Evolutionary conservation across 2,329 filamentous ascomycete genomes (phyloP), one percentile per base, ranked within the genome.

Genomic region (Cyclaneusma minus): DNA sequence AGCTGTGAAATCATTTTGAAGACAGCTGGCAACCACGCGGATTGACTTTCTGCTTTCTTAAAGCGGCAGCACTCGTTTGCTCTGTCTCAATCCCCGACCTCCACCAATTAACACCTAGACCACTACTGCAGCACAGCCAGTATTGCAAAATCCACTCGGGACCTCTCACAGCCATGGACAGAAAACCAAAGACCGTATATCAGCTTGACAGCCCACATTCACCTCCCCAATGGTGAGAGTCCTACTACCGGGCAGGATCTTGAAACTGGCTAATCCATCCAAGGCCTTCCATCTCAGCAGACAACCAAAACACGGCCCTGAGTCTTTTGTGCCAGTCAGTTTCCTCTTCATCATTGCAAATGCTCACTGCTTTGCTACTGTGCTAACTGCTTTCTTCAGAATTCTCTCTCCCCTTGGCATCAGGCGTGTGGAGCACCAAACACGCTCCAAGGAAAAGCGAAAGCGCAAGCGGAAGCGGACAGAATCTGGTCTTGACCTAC

Each of bases 121-220:
- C 18, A 20, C 18, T 8, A 11, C 18, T 20, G 7, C 18, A 20
- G 11, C 18, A 20, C n/a, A 7, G 11, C 7, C 18, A 20, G 18
- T 20, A 20, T 11, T 6, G 4, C 13, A 22, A 24, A 19, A 25
- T 28, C 16, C 8, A 6, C 10, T 15, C 24, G 16, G 6, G 16
- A 25, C 11, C 24, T 25, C 14, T 12, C 10, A 20, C 17, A 7
- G 34, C 9, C 7, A 63, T 64, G 58, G 60, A 63, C 22, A 59
- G 61, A 22, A 74, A 66, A 29, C 25, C 44, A 33, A 74, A 64
- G 42, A 56, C 67, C 6, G 53, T 74, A 11, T 70, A 74, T 42
- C 71, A 72, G 38, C 60, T 77, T 13, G 70, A 77, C 24, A 68
- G 68, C 3, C 73, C 74, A 0, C 80, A 68, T 43, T 69, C 72